Evolutionary conservation across 306 rosid genomes (phyloP).

Genomic region (Carpinus fangiana): DNA sequence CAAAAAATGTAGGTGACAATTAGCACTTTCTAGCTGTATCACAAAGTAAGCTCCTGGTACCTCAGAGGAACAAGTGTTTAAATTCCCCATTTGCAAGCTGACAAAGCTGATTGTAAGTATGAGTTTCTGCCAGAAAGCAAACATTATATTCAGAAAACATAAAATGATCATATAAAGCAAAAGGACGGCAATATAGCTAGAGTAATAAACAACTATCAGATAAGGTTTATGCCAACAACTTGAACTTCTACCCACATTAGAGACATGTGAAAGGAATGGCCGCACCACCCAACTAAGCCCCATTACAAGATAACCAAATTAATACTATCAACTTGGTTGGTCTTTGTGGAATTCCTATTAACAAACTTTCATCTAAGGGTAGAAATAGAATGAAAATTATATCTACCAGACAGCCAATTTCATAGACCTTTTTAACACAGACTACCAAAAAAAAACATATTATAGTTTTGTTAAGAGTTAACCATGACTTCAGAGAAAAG

Average conservation of each 20-base stretch:
- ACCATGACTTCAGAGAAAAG: background rate
- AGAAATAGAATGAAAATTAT: background rate
- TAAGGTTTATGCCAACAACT: background rate
- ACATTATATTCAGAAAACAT: background rate
- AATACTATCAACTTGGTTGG: background rate
- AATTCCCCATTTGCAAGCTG: constrained; percentile 86
- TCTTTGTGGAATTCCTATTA: background rate
- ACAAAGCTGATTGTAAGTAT: constrained; percentile 76
- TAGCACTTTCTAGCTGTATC: background rate
- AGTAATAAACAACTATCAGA: background rate
- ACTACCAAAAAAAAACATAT: background rate
- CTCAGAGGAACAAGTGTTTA: constrained; percentile 71
- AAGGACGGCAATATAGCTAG: background rate
- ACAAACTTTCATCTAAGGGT: background rate
- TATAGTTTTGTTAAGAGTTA: background rate
- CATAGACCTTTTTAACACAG: background rate
- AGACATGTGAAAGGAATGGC: background rate
- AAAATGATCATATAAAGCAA: constrained; percentile 10
- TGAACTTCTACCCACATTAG: background rate
- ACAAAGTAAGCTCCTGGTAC: background rate
- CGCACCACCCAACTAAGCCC: background rate
- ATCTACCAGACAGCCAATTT: background rate
- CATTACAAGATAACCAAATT: background rate
- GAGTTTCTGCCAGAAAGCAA: constrained; percentile 49
- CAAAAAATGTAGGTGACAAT: too few species aligned